phyloP scores from a whole-genome alignment of 179 eudicot species.

The Amaranthus tricolor region DNA sequence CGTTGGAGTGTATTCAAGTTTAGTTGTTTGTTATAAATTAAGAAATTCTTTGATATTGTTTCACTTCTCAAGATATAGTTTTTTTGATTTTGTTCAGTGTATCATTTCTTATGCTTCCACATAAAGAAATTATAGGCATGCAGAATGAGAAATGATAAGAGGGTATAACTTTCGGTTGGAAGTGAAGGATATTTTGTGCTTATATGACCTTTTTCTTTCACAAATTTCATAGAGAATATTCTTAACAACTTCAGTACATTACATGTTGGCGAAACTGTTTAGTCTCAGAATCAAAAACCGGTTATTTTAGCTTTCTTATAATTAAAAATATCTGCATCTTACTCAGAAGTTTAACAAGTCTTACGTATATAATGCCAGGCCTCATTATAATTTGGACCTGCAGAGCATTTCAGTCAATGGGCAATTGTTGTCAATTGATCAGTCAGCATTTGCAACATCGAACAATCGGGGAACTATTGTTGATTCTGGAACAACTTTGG shows the following conservation, averaged over 20 bases:
- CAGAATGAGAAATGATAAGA: neutral
- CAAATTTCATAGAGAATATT: neutral
- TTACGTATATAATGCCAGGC: constrained; percentile 46
- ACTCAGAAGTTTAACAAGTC: constrained; percentile 14
- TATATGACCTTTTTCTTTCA: neutral
- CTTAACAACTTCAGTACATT: neutral
- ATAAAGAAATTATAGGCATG: neutral
- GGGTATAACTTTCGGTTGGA: neutral
- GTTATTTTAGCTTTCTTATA: neutral
- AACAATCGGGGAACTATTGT: constrained; percentile 70
- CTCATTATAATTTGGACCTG: constrained; percentile 82
- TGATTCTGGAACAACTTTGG: constrained; percentile 92
- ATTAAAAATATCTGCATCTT: neutral
- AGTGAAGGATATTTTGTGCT: neutral
- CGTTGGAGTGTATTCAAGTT: neutral
- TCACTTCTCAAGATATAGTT: constrained; percentile 1
- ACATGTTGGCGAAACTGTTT: neutral
- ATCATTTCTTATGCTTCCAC: neutral
- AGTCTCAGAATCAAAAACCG: neutral
- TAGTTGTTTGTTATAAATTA: neutral
- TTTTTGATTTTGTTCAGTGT: neutral
- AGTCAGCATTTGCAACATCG: constrained; percentile 63
- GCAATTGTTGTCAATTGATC: constrained; percentile 54
- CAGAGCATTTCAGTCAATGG: constrained; percentile 87
- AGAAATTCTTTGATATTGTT: neutral